Conservation (phyloP, 1,139 yeast species). For the Pichia sp. region DNA sequence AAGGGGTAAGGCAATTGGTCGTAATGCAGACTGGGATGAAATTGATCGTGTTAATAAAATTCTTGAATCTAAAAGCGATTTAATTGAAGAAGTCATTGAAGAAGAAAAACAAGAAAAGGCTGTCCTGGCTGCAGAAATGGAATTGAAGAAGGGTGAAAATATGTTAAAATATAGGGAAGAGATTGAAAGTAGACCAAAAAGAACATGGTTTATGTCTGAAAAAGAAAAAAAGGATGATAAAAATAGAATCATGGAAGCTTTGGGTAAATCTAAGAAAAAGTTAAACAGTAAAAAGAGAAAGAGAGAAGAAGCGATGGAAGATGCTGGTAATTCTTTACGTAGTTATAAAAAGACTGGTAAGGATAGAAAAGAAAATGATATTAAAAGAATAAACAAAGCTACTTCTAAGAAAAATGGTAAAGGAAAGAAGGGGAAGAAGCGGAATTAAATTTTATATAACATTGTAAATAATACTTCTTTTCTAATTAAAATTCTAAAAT, state of each 20-base stretch:
- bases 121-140: constrained; percentile 83
- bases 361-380: constrained; percentile 47
- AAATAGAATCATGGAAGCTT: constrained; percentile 37
- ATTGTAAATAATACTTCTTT: background rate
- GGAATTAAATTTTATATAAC: background rate
- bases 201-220: constrained; percentile 93
- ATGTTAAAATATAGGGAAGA: constrained; percentile 74
- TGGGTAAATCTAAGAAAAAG: constrained; percentile 32
- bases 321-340: constrained; percentile 34
- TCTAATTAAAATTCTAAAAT: background rate
- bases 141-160: constrained; percentile 78
- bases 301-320: constrained; percentile 49
- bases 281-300: constrained; percentile 56
- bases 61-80: constrained; percentile 52
- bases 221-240: constrained; percentile 58
- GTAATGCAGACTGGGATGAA: constrained; percentile 81
- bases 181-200: constrained; percentile 81
- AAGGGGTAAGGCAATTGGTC: constrained; percentile 49
- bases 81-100: constrained; percentile 67
- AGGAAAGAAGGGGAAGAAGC: constrained; percentile 6
- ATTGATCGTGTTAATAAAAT: constrained; percentile 62
- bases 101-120: constrained; percentile 91
- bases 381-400: constrained; percentile 13
- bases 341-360: constrained; percentile 65
- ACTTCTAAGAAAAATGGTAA: constrained; percentile 13